Evolutionary conservation across 169 alveolate species (phyloP).

Genomic region (Eimeria sp.): DNA sequence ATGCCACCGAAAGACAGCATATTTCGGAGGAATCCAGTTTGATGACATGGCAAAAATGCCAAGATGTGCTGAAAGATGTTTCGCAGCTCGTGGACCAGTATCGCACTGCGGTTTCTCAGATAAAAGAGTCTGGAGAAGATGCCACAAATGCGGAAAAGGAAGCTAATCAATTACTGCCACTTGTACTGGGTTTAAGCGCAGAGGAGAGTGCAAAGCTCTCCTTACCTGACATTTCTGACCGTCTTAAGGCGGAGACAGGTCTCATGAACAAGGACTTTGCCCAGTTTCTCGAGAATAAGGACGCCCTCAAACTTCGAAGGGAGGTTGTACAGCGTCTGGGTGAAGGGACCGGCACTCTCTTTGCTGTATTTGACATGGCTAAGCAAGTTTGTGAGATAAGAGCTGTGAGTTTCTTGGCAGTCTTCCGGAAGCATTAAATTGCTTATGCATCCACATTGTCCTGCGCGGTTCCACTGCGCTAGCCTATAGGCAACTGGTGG

Average conservation of each 20-base stretch:
- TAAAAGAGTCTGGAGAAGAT: background rate
- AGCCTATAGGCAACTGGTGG: background rate
- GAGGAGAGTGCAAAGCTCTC: slow-evolving; percentile 38
- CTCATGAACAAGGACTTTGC: slow-evolving; percentile 1
- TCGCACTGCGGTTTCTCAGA: slow-evolving; percentile 38
- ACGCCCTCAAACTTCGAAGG: background rate
- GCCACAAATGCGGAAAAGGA: background rate
- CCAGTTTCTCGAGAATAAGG: slow-evolving; percentile 2
- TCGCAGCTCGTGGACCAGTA: background rate
- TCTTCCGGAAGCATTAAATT: background rate
- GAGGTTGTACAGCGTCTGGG: slow-evolving; percentile 67
- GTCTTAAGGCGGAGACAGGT: background rate
- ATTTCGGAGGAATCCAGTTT: background rate
- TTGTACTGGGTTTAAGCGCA: background rate
- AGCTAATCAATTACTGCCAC: slow-evolving; percentile 14
- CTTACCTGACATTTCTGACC: background rate
- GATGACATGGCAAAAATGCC: slow-evolving; percentile 61
- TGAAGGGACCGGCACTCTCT: slow-evolving; percentile 40
- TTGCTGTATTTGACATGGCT: slow-evolving; percentile 50
- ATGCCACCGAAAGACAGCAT: background rate
- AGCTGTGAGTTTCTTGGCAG: slow-evolving; percentile 40
- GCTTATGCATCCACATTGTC: background rate
- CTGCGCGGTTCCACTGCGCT: background rate
- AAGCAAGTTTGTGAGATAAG: slow-evolving; percentile 54
- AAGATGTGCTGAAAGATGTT: background rate